A percentile compares a stretch with the other conserved stretches of the same genome.
These are phyloP conservation scores for Peniophora sp. DNA, from an alignment of 1,284 basidiomycete species.

Conservation along the genomic window DNA sequence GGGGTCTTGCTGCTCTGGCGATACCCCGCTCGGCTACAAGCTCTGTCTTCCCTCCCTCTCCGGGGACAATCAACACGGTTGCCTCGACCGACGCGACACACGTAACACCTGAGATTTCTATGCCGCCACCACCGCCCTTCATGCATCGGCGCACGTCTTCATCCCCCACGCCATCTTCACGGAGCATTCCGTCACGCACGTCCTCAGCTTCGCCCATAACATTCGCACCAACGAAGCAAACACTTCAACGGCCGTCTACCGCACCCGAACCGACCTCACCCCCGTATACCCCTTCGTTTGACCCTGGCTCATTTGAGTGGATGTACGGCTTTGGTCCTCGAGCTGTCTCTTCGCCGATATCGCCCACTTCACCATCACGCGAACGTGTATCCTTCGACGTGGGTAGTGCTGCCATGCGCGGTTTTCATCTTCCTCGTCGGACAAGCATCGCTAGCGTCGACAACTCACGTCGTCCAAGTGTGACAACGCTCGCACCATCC, in stretches of 20 bases:
- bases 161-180: constrained; percentile 1
- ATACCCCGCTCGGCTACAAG: not conserved
- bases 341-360: not conserved
- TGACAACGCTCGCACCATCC: not conserved
- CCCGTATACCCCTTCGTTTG: constrained; percentile 1
- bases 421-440: constrained; percentile 9
- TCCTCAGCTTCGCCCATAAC: constrained; percentile 10
- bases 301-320: not conserved
- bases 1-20: not conserved
- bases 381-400: constrained; percentile 6
- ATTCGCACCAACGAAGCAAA: constrained; percentile 5
- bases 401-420: constrained; percentile 1
- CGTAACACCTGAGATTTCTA: not conserved
- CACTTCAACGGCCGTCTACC: not conserved
- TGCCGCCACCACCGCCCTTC: constrained; percentile 1
- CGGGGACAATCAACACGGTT: not conserved
- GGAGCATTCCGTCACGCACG: constrained; percentile 2
- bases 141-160: not conserved
- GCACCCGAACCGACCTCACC: not conserved
- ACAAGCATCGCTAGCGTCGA: not conserved
- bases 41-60: not conserved
- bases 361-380: constrained; percentile 6
- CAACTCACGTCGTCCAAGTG: too few species aligned
- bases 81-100: not conserved
- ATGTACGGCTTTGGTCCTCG: not conserved